phyloP scores from a whole-genome alignment of 2,329 filamentous ascomycete genomes.

The Zasmidium angulare region DNA sequence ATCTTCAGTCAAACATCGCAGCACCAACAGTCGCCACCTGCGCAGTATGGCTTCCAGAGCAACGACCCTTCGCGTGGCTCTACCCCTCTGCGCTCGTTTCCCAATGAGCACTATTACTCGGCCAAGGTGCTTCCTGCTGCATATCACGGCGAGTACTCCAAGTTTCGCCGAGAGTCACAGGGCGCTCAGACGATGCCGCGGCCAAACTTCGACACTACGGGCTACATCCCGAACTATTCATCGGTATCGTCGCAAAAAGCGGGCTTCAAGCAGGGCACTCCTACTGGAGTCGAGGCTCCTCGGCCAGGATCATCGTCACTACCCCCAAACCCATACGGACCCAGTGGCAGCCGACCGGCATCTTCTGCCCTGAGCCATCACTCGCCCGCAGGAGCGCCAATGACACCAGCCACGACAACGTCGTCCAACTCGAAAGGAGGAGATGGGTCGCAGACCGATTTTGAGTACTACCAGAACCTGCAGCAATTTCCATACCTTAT shows the following conservation, averaged over 20 bases:
- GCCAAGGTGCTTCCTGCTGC: conserved; percentile 37
- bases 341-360: conserved; percentile 22
- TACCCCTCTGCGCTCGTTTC: conserved; percentile 34
- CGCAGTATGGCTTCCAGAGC: conserved; percentile 28
- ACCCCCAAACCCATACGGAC: conserved; percentile 26
- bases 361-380: conserved; percentile 28
- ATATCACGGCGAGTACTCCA: conserved; percentile 37
- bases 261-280: conserved; percentile 22
- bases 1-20: conserved; percentile 13
- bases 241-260: conserved; percentile 27
- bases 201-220: conserved; percentile 25
- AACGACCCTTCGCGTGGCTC: conserved; percentile 23
- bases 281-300: neutral
- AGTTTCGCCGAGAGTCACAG: conserved; percentile 34
- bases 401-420: conserved; percentile 35
- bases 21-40: conserved; percentile 11
- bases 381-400: conserved; percentile 34
- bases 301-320: conserved; percentile 13
- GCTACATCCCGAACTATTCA: conserved; percentile 28
- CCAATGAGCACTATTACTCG: conserved; percentile 39
- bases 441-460: conserved; percentile 31
- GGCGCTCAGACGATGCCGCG: conserved; percentile 31
- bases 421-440: conserved; percentile 24
- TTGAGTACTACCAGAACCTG: conserved; percentile 43
- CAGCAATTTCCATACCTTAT: conserved; percentile 48